Percentiles rank a stretch among this genome's conserved stretches.
Conservation (phyloP, 345 rosid genomes). For the Citrus reticulata region DNA sequence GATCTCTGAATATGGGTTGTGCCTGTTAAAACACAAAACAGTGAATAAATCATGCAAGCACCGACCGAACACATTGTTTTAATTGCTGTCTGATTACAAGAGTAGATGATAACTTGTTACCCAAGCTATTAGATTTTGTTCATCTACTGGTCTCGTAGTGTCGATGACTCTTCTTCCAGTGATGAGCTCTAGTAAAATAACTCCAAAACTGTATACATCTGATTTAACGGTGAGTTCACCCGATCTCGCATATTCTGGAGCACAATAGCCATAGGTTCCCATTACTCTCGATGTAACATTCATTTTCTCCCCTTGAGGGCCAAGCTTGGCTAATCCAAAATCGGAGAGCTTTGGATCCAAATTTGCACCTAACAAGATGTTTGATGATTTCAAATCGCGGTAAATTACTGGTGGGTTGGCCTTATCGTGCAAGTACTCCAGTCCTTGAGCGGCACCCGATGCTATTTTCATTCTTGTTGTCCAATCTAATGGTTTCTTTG, state of each 20-base stretch:
- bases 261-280: constrained; percentile 79
- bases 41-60: neutral
- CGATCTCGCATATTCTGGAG: constrained; percentile 68
- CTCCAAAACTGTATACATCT: constrained; percentile 82
- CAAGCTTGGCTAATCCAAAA: constrained; percentile 54
- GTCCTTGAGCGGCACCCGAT: constrained; percentile 57
- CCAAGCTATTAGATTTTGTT: constrained; percentile 81
- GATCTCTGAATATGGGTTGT: constrained; percentile 63
- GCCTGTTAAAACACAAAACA: constrained; percentile 39
- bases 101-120: constrained; percentile 29
- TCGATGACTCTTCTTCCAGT: constrained; percentile 70
- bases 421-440: constrained; percentile 58
- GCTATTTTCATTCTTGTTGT: constrained; percentile 56
- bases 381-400: constrained; percentile 63
- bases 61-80: neutral
- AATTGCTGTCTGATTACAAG: neutral
- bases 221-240: constrained; percentile 53
- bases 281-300: constrained; percentile 42
- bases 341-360: constrained; percentile 54
- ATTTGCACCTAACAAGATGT: constrained; percentile 52
- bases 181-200: constrained; percentile 67
- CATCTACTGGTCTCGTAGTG: constrained; percentile 55
- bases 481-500: constrained; percentile 49
- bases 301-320: constrained; percentile 38
- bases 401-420: constrained; percentile 52